phyloP scores from a whole-genome alignment of 163 green algal genomes.

The Volvox carteri region DNA sequence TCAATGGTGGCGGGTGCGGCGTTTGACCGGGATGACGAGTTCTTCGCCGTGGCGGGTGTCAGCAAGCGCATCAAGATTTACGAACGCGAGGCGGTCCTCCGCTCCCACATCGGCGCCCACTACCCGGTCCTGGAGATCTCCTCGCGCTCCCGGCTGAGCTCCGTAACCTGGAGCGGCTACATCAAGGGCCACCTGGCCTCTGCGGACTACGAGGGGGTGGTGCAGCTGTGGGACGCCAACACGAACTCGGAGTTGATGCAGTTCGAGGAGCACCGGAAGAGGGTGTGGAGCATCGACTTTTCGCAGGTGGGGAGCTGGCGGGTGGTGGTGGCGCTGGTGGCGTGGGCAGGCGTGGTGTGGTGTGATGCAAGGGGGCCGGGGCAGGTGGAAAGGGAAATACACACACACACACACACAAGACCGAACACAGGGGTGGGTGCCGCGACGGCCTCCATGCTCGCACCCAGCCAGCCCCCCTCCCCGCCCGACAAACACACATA shows the following conservation, averaged over 20 bases:
- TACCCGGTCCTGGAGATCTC: constrained; percentile 69
- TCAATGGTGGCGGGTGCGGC: constrained; percentile 80
- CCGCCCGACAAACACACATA: too few species aligned
- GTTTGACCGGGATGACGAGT: constrained; percentile 94
- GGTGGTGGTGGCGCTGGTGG: too few species aligned
- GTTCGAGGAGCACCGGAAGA: constrained; percentile 86
- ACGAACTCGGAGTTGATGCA: constrained; percentile 54
- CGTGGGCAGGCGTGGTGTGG: too few species aligned
- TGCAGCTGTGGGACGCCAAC: constrained; percentile 79
- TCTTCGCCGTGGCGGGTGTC: constrained; percentile 94
- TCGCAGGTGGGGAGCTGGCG: constrained; percentile 60
- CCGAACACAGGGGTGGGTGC: too few species aligned
- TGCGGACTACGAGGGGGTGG: constrained; percentile 63
- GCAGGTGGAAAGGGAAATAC: too few species aligned
- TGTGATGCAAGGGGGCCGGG: too few species aligned
- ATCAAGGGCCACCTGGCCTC: constrained; percentile 66
- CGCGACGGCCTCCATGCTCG: too few species aligned
- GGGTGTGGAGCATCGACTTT: constrained; percentile 89
- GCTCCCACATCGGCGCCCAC: constrained; percentile 48
- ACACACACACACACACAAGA: too few species aligned
- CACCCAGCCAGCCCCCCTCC: too few species aligned
- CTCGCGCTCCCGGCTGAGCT: constrained; percentile 76
- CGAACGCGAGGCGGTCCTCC: constrained; percentile 45
- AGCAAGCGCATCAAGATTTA: constrained; percentile 63
- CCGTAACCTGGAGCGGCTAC: constrained; percentile 82